Conservation (phyloP, 148 eudicot genomes). For the Camellia granthamiana region DNA sequence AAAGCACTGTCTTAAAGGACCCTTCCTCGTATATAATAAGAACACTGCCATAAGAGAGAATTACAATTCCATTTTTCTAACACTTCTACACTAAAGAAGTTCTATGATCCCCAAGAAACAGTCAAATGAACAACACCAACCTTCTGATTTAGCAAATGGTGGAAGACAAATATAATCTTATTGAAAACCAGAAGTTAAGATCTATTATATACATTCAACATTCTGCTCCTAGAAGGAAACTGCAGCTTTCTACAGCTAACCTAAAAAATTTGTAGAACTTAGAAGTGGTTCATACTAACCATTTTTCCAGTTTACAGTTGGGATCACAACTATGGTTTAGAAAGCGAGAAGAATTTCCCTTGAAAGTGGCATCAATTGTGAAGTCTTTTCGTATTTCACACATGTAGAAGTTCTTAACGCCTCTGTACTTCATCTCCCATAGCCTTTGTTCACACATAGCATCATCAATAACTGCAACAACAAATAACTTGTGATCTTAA, state of each 20-base stretch:
- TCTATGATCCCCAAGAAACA: background rate
- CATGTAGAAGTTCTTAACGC: constrained; percentile 73
- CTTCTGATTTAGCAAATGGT: background rate
- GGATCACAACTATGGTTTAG: constrained; percentile 96
- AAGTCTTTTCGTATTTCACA: constrained; percentile 90
- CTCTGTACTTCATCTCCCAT: constrained; percentile 89
- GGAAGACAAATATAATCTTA: background rate
- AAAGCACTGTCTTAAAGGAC: background rate
- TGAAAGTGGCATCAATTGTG: constrained; percentile 91
- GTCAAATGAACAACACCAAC: background rate
- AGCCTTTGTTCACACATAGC: constrained; percentile 80
- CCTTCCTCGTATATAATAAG: too few species aligned
- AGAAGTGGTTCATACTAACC: constrained; percentile 47
- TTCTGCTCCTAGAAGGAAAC: background rate
- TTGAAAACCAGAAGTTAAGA: background rate
- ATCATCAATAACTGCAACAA: constrained; percentile 73
- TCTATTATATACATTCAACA: background rate
- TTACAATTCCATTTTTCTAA: background rate
- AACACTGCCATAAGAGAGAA: background rate
- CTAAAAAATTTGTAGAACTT: background rate
- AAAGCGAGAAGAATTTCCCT: constrained; percentile 89
- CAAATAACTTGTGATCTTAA: background rate
- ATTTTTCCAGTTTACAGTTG: constrained; percentile 92
- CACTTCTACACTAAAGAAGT: background rate
- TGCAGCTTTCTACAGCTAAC: background rate